phyloP scores from a whole-genome alignment of 306 rosid genomes.

The Potentilla sterilis region DNA sequence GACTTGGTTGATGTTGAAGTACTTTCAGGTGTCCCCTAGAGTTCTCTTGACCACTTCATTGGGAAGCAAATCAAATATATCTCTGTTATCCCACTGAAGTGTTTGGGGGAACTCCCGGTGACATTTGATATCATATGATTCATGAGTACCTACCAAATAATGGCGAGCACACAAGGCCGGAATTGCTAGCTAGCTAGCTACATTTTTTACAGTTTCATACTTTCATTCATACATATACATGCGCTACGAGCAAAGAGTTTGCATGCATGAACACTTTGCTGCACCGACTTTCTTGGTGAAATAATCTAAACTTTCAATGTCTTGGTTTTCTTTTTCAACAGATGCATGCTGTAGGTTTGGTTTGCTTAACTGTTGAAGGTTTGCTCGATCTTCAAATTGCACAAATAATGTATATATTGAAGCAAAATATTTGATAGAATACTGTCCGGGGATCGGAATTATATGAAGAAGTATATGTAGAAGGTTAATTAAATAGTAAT shows the following conservation, averaged over 20 bases:
- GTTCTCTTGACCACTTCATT: constrained; percentile 38
- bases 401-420: too few relatives aligned
- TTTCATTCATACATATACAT: neutral
- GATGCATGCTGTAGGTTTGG: neutral
- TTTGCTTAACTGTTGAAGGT: neutral
- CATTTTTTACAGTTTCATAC: neutral
- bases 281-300: neutral
- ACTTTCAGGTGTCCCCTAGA: constrained; percentile 24
- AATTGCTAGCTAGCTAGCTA: neutral
- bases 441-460: neutral
- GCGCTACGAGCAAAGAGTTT: neutral
- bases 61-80: neutral
- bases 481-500: too few relatives aligned
- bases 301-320: neutral
- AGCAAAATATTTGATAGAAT: neutral
- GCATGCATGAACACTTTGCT: neutral
- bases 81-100: constrained; percentile 33
- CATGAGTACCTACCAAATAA: neutral
- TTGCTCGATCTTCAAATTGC: neutral
- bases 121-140: constrained; percentile 11
- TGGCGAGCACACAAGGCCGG: neutral
- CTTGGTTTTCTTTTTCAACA: neutral
- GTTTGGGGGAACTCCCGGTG: constrained; percentile 52
- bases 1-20: neutral
- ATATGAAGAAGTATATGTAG: neutral